A percentile compares a stretch with the other conserved stretches of the same genome.
phyloP scores from a whole-genome alignment of 1,284 basidiomycete genomes.

The Garcileccinum viscosum region DNA sequence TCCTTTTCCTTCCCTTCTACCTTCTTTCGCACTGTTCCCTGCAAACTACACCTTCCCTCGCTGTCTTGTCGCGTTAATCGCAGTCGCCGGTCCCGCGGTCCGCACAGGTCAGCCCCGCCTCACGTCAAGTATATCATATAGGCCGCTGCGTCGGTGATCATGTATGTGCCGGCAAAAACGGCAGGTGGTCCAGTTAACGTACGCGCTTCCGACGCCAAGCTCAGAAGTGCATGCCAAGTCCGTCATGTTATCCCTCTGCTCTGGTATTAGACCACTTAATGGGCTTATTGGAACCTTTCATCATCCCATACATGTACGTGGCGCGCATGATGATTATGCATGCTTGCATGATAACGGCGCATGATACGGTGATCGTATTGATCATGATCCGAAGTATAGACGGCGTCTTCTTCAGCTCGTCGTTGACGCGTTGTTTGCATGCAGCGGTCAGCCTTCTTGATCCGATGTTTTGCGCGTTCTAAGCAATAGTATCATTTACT shows the following conservation, averaged over 20 bases:
- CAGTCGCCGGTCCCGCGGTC: neutral
- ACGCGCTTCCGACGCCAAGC: neutral
- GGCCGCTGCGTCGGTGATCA: neutral
- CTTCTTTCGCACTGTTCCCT: neutral
- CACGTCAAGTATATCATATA: neutral
- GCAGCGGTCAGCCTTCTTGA: neutral
- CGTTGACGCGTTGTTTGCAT: neutral
- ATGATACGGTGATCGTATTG: constrained; percentile 4
- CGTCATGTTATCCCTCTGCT: neutral
- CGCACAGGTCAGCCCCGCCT: neutral
- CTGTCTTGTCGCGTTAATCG: too few species aligned
- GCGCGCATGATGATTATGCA: neutral
- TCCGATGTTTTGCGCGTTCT: neutral
- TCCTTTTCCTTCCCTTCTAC: neutral
- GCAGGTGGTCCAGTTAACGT: neutral
- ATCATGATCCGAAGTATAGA: neutral
- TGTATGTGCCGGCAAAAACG: neutral
- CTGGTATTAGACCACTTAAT: too few species aligned
- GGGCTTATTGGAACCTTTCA: neutral
- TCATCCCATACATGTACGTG: neutral
- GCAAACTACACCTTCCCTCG: too few species aligned
- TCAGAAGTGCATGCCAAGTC: neutral
- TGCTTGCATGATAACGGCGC: neutral
- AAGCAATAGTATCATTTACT: neutral
- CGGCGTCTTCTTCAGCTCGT: neutral